Conservation (phyloP, 2,329 filamentous ascomycete genomes). For the Fusarium sp. region DNA sequence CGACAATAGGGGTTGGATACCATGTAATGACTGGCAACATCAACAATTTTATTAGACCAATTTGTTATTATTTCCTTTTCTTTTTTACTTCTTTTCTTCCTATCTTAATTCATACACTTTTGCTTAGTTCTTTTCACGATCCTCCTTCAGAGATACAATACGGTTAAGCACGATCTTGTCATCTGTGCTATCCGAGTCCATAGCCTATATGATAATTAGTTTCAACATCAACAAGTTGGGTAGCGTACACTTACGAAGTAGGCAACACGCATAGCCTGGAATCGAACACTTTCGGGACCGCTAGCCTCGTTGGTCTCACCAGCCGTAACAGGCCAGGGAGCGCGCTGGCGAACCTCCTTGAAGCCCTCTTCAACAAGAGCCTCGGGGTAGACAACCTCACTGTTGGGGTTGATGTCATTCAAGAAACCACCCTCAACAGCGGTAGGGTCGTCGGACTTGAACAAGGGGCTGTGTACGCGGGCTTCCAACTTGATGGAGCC, state of each 20-base stretch:
- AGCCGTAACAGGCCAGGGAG: slow-evolving; percentile 84
- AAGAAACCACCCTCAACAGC: slow-evolving; percentile 83
- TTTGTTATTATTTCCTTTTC: not conserved
- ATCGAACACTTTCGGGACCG: slow-evolving; percentile 81
- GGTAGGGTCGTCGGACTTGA: slow-evolving; percentile 87
- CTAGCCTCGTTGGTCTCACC: slow-evolving; percentile 74
- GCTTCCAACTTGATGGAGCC: slow-evolving; percentile 77
- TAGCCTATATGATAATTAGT: slow-evolving; percentile 58
- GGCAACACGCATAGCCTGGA: slow-evolving; percentile 90
- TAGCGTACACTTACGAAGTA: slow-evolving; percentile 72
- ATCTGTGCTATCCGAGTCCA: slow-evolving; percentile 82
- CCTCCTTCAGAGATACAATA: slow-evolving; percentile 92
- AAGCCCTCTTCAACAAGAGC: slow-evolving; percentile 88
- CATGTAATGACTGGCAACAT: not conserved
- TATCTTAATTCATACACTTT: not conserved
- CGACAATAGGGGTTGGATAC: not conserved
- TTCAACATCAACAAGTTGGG: not conserved
- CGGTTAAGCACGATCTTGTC: slow-evolving; percentile 90
- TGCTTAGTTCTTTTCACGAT: slow-evolving; percentile 70
- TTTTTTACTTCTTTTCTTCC: slow-evolving; percentile 1
- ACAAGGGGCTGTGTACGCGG: slow-evolving; percentile 83
- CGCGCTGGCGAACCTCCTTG: slow-evolving; percentile 76
- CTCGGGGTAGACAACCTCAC: slow-evolving; percentile 80
- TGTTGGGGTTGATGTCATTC: slow-evolving; percentile 85
- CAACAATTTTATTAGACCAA: not conserved